Evolutionary conservation across 2,329 filamentous ascomycete genomes (phyloP).

Genomic region (Nemania sp.): DNA sequence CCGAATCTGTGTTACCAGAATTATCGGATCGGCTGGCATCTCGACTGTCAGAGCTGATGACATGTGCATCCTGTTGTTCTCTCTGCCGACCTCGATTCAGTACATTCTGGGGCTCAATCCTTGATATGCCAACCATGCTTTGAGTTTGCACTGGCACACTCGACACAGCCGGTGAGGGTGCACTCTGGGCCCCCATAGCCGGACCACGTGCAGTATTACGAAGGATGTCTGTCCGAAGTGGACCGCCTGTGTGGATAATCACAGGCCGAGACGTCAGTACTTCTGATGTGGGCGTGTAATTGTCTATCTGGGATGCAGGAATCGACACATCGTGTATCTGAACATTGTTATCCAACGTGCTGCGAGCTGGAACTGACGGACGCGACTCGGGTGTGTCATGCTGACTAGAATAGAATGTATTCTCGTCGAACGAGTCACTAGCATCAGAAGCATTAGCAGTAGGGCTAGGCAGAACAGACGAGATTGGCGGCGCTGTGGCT

Average conservation of each 20-base stretch:
- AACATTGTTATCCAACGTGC: conserved; percentile 45
- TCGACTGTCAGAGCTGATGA: conserved; percentile 46
- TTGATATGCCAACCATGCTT: conserved; percentile 14
- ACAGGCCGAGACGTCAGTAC: conserved; percentile 23
- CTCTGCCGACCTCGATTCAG: conserved; percentile 12
- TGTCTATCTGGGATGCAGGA: conserved; percentile 40
- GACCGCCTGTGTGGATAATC: conserved; percentile 13
- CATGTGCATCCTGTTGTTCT: conserved; percentile 34
- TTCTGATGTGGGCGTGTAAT: conserved; percentile 26
- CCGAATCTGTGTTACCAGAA: conserved; percentile 43
- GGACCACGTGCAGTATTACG: conserved; percentile 22
- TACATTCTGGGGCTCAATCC: neutral
- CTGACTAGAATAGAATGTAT: conserved; percentile 94
- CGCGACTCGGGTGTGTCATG: conserved; percentile 72
- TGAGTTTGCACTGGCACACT: conserved; percentile 21
- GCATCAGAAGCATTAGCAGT: conserved; percentile 62
- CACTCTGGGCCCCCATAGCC: conserved; percentile 27
- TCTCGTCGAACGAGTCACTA: conserved; percentile 86
- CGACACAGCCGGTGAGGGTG: conserved; percentile 17
- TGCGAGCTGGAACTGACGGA: conserved; percentile 54
- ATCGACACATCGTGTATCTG: conserved; percentile 44
- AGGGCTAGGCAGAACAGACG: conserved; percentile 56
- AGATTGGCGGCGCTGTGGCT: conserved; percentile 63
- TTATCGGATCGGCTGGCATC: conserved; percentile 49
- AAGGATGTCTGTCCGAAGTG: conserved; percentile 12